Evolutionary conservation across 495 filamentous ascomycete species (phyloP), one percentile per base, ranked within the genome.

Genomic region (Xylaria curta): DNA sequence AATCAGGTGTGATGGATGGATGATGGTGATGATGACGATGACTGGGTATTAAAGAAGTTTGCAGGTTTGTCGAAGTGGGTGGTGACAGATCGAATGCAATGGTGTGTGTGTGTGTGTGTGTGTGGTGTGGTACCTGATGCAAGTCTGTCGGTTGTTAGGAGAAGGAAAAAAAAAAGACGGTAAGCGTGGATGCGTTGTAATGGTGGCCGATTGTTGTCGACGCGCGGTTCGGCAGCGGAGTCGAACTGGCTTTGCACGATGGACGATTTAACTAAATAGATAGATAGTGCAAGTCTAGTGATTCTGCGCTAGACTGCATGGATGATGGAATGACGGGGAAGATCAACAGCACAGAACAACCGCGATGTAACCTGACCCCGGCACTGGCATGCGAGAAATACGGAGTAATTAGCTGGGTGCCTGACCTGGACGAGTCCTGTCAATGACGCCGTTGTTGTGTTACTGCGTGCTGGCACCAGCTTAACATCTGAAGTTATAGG

Each of bases 301-400:
- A 21, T 38, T 38, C 58, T 15, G 12, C 58, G 58, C 58, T 60
- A 60, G 58, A 38, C 56, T 36, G 17, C 12, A 59, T 51, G 36
- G 36, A 38, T 38, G 36, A 38, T 38, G 28, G 24, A 33, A 33
- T 9, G 46, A 51, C 24, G 51, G 62, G 31, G n/a, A 21, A 21
- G n/a, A 60, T 60, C 42, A 36, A 47, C 44, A 36, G 26, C 36
- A 28, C 46, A 66, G 26, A 21, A 19, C 46, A 66, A 31, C 40
- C 46, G 28, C 46, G 19, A 66, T 66, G 63, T 38, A 66, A 66
- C 63, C 31, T 8, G 33, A 44, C 38, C 65, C 33, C 47, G 65
- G 65, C 49, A 67, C 49, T 36, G 49, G 47, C 9, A 67, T 67
- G 47, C 49, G 36, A 67, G 31, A 40, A 67, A 67, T 28, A 54